Conservation (phyloP, 169 alveolate genomes). For the Plasmodium fragile region DNA sequence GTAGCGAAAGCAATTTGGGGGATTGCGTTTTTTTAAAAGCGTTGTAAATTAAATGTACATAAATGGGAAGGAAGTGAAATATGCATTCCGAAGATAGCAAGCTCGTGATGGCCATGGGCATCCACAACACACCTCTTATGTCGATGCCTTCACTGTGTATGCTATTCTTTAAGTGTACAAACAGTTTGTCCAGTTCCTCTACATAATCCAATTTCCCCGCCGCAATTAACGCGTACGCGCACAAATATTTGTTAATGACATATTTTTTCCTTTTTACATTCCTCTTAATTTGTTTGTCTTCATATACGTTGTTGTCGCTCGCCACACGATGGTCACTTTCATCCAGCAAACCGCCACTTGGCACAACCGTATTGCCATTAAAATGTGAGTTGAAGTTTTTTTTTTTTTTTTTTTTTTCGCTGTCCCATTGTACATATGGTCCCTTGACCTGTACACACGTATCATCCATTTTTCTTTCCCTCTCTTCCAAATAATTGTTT, state of each 20-base stretch:
- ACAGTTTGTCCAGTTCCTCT: slow-evolving; percentile 37
- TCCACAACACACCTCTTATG: slow-evolving; percentile 74
- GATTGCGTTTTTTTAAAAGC: slow-evolving; percentile 75
- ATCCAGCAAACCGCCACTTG: neutral
- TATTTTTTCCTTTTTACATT: neutral
- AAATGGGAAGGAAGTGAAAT: slow-evolving; percentile 59
- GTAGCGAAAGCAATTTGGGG: slow-evolving; percentile 47
- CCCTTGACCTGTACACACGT: slow-evolving; percentile 1
- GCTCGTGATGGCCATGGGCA: slow-evolving; percentile 71
- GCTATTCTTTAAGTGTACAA: slow-evolving; percentile 46
- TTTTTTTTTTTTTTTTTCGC: neutral
- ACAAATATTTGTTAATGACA: slow-evolving; percentile 46
- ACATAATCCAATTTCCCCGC: slow-evolving; percentile 70
- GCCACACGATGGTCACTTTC: neutral
- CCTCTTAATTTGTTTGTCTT: neutral
- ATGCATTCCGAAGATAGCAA: slow-evolving; percentile 53
- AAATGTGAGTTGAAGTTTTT: neutral
- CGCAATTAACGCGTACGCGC: slow-evolving; percentile 76
- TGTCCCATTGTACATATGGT: neutral
- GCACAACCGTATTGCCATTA: neutral
- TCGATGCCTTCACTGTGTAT: slow-evolving; percentile 64
- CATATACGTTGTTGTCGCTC: neutral
- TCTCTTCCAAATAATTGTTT: slow-evolving; percentile 27
- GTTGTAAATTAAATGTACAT: slow-evolving; percentile 49
- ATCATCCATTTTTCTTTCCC: slow-evolving; percentile 19